Percentiles rank a stretch among this genome's conserved stretches.
phyloP scores from a whole-genome alignment of 805 yeast species.

The Candida alai region DNA sequence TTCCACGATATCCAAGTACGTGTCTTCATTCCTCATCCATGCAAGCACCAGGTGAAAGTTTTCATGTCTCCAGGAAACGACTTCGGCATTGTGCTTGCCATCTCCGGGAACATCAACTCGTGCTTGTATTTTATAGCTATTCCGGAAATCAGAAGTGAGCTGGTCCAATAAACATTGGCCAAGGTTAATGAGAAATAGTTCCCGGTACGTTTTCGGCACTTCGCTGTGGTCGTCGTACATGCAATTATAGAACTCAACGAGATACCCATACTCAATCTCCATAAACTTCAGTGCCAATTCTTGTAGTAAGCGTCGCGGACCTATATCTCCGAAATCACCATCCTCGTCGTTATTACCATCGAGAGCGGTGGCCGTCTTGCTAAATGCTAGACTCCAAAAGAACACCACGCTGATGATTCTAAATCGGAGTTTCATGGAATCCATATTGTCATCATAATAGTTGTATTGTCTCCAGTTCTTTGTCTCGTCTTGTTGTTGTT shows the following conservation, averaged over 20 bases:
- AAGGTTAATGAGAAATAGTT: constrained; percentile 6
- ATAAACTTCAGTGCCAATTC: constrained; percentile 5
- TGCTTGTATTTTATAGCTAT: not conserved
- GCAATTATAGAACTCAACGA: constrained; percentile 8
- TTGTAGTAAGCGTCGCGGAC: constrained; percentile 1
- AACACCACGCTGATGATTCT: constrained; percentile 16
- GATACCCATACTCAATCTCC: constrained; percentile 7
- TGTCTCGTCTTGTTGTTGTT: constrained; percentile 11
- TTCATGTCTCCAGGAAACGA: constrained; percentile 6
- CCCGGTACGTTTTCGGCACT: not conserved
- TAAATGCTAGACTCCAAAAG: constrained; percentile 13
- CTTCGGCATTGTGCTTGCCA: too few relatives aligned
- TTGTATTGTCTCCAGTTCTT: constrained; percentile 1
- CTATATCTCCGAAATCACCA: not conserved
- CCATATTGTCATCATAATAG: constrained; percentile 21
- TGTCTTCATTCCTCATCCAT: constrained; percentile 6
- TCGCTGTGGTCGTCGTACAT: not conserved
- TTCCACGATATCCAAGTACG: constrained; percentile 12
- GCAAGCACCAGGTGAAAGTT: constrained; percentile 4
- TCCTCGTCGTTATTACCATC: constrained; percentile 5
- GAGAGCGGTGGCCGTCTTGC: not conserved
- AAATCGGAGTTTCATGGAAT: constrained; percentile 26
- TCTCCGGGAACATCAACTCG: not conserved
- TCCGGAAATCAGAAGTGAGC: constrained; percentile 4
- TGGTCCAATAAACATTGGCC: constrained; percentile 7